phyloP scores from a whole-genome alignment of 371 early-diverging fungal genomes.

The Neoconidiobolus thromboides region DNA sequence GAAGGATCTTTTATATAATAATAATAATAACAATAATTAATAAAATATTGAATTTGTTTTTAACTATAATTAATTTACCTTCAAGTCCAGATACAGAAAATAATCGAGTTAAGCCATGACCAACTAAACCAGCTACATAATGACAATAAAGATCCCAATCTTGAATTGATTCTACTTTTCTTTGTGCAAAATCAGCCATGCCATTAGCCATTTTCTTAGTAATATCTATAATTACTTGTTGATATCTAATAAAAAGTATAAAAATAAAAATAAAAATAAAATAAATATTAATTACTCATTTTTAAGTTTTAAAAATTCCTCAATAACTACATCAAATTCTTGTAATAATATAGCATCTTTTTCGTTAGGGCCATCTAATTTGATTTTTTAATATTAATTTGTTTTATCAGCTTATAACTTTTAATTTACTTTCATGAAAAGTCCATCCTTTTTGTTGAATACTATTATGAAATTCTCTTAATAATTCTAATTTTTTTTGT shows the following conservation, averaged over 20 bases:
- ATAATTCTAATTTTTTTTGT: conserved; percentile 48
- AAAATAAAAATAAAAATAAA: neutral
- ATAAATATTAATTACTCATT: conserved; percentile 18
- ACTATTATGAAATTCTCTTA: conserved; percentile 60
- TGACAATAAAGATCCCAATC: conserved; percentile 94
- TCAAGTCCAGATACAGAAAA: conserved; percentile 80
- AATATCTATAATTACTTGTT: conserved; percentile 74
- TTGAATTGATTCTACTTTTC: conserved; percentile 45
- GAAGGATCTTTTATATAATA: neutral
- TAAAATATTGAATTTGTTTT: too few species aligned
- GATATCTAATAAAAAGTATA: conserved; percentile 25
- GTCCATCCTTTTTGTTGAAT: conserved; percentile 66
- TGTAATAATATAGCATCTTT: conserved; percentile 80
- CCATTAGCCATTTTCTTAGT: conserved; percentile 81
- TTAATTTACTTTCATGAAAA: conserved; percentile 9
- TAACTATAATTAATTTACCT: conserved; percentile 9
- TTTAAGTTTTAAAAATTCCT: conserved; percentile 62
- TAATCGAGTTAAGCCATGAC: conserved; percentile 75
- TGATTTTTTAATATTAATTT: neutral
- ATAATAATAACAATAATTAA: too few species aligned
- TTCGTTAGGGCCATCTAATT: conserved; percentile 63
- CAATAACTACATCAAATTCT: conserved; percentile 74
- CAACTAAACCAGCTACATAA: conserved; percentile 94
- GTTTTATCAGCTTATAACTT: neutral
- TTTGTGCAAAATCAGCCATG: conserved; percentile 71